Evolutionary conservation across 2,329 filamentous ascomycete genomes (phyloP).

Genomic region (Lecanicillium sp.): DNA sequence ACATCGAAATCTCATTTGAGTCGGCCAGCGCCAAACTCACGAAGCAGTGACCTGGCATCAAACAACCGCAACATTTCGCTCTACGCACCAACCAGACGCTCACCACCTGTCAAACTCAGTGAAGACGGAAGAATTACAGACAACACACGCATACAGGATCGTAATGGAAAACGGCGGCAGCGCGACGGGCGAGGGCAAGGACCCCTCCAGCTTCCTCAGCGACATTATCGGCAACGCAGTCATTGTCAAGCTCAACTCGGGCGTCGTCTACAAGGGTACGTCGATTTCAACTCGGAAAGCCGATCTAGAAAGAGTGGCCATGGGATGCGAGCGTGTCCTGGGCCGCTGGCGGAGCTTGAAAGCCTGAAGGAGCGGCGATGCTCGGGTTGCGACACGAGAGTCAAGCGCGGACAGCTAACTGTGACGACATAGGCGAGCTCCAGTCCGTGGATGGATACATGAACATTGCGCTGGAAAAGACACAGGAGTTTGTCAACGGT

Average conservation of each 20-base stretch:
- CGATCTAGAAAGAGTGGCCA: too few relatives aligned
- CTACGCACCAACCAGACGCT: neutral
- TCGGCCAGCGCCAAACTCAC: too few relatives aligned
- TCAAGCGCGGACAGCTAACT: constrained; percentile 10
- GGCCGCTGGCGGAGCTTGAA: too few relatives aligned
- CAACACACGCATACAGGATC: too few relatives aligned
- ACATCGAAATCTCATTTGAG: too few relatives aligned
- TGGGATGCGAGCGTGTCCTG: too few relatives aligned
- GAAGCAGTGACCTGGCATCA: too few relatives aligned
- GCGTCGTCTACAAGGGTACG: constrained; percentile 90
- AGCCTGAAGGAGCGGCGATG: too few relatives aligned
- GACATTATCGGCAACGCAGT: constrained; percentile 93
- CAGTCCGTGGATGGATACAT: constrained; percentile 98
- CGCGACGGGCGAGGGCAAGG: constrained; percentile 66
- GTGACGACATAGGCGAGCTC: constrained; percentile 62
- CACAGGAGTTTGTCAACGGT: constrained; percentile 83
- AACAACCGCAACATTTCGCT: too few relatives aligned
- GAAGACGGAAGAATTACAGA: too few relatives aligned
- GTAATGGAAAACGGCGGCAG: constrained; percentile 75
- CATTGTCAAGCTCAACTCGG: constrained; percentile 97
- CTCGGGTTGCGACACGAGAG: too few relatives aligned
- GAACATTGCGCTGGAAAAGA: constrained; percentile 98
- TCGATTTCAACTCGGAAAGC: too few relatives aligned
- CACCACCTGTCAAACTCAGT: neutral
- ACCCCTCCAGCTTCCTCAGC: constrained; percentile 86